Evolutionary conservation across 2,329 filamentous ascomycete species (phyloP).

Genomic region (Juglanconis sp.): DNA sequence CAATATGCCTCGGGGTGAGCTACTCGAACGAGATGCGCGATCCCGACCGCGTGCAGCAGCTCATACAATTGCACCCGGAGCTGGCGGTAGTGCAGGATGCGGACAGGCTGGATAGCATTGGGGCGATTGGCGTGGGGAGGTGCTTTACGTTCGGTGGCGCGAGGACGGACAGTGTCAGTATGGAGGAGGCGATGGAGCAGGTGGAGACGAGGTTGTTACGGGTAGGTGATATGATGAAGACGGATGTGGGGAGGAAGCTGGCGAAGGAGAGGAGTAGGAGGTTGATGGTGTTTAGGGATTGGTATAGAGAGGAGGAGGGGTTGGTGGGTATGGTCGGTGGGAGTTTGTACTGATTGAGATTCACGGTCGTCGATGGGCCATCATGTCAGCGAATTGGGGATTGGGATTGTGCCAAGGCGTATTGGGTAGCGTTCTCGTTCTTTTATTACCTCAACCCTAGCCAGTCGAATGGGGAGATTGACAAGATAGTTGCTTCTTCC

Average conservation of each 20-base stretch:
- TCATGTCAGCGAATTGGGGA: neutral
- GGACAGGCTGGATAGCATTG: conserved; percentile 87
- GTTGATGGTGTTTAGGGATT: conserved; percentile 50
- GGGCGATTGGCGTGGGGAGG: conserved; percentile 78
- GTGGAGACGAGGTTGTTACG: conserved; percentile 72
- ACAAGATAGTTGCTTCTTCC: neutral
- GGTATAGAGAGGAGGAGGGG: conserved; percentile 53
- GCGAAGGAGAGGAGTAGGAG: conserved; percentile 52
- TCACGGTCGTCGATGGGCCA: neutral
- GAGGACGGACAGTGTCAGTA: conserved; percentile 44
- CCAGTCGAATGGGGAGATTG: neutral
- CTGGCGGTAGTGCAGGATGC: conserved; percentile 87
- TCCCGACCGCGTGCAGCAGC: conserved; percentile 53
- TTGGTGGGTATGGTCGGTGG: conserved; percentile 8
- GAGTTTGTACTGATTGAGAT: conserved; percentile 1
- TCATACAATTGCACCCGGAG: conserved; percentile 69
- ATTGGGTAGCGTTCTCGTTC: neutral
- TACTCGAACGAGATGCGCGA: conserved; percentile 72
- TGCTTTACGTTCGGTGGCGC: conserved; percentile 75
- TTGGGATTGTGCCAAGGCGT: neutral
- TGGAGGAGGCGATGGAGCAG: conserved; percentile 69
- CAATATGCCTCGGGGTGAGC: conserved; percentile 72
- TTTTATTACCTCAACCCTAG: neutral
- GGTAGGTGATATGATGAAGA: conserved; percentile 65
- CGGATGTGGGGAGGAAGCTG: conserved; percentile 49